These are phyloP conservation scores for Diaporthe capsici DNA, from an alignment of 2,329 filamentous ascomycete species.

Conservation along the genomic window DNA sequence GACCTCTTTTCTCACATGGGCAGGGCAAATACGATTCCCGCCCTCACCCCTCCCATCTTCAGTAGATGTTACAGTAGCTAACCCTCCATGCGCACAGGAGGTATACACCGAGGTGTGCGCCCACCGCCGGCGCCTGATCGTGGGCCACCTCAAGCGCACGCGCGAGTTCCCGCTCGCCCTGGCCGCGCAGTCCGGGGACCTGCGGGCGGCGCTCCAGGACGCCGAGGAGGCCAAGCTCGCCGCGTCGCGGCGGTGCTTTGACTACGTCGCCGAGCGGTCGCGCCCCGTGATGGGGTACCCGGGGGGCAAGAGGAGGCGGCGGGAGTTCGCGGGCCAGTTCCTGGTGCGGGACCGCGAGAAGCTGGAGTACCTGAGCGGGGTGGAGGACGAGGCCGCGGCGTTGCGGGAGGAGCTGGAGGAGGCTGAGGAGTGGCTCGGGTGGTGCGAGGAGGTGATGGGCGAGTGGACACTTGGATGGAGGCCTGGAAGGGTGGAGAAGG, in stretches of 20 bases:
- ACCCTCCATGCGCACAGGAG: background rate
- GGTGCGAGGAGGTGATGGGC: background rate
- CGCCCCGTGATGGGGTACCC: conserved; percentile 1
- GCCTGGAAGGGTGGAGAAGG: background rate
- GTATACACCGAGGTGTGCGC: background rate
- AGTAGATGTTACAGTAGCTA: background rate
- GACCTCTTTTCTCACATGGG: too few relatives aligned
- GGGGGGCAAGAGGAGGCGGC: background rate
- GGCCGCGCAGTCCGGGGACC: background rate
- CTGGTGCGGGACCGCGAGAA: background rate
- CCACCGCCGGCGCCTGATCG: background rate
- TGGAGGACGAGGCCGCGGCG: background rate
- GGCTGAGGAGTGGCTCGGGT: background rate
- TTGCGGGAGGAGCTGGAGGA: background rate
- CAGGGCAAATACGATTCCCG: background rate
- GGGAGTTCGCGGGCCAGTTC: background rate
- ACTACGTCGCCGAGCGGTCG: background rate
- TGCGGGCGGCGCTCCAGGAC: background rate
- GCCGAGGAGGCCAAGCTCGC: background rate
- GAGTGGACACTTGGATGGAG: background rate
- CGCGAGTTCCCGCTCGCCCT: background rate
- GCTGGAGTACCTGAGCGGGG: background rate
- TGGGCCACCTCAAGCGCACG: background rate
- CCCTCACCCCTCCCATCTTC: too few relatives aligned
- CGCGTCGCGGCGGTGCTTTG: background rate